Evolutionary conservation across 2,329 filamentous ascomycete species (phyloP).

Genomic region (Calonectria pteridis): DNA sequence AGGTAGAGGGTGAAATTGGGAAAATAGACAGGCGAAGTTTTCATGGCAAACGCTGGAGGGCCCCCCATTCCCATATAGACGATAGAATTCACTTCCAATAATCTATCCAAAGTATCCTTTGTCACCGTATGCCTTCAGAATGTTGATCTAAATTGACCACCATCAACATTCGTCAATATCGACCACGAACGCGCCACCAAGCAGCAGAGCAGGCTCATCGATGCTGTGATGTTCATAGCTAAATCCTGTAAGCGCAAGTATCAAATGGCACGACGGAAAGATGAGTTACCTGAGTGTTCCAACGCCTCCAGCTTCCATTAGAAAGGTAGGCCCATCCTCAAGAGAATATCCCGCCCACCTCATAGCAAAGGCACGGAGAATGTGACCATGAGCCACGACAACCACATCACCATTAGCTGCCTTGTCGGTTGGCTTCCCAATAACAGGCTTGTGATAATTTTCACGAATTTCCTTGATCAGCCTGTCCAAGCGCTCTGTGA

Average conservation of each 20-base stretch:
- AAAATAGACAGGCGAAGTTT: background rate
- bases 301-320: constrained; percentile 91
- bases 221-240: constrained; percentile 86
- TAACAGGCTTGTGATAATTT: constrained; percentile 72
- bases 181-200: constrained; percentile 78
- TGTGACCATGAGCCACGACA: constrained; percentile 91
- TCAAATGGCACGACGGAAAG: background rate
- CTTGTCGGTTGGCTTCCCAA: constrained; percentile 64
- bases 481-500: constrained; percentile 78
- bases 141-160: background rate
- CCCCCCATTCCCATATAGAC: background rate
- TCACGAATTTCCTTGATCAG: constrained; percentile 81
- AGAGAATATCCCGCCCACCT: constrained; percentile 83
- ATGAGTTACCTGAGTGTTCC: constrained; percentile 77
- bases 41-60: background rate
- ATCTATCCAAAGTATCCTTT: background rate
- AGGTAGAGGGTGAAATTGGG: background rate
- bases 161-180: constrained; percentile 45
- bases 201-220: constrained; percentile 82
- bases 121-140: background rate
- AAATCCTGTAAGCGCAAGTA: constrained; percentile 23
- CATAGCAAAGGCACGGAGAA: constrained; percentile 88
- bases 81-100: background rate
- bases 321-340: constrained; percentile 79
- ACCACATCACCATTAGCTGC: constrained; percentile 55